These are phyloP conservation scores for Debaryomycetaceae sp. DNA, from an alignment of 1,139 yeast genomes.

Conservation along the genomic window DNA sequence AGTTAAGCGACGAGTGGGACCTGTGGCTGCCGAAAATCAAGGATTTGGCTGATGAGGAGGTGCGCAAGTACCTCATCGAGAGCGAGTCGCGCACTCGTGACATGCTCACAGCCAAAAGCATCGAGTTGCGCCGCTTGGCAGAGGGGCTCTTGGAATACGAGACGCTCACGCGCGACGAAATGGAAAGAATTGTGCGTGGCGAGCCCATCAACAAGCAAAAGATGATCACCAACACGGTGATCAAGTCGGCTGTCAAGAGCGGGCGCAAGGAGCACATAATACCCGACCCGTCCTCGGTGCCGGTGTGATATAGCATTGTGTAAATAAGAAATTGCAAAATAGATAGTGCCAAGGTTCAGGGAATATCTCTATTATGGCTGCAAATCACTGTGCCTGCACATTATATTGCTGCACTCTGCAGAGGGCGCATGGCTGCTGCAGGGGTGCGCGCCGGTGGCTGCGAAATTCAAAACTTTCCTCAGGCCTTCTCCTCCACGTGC, in stretches of 20 bases:
- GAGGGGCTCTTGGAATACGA: slow-evolving; percentile 93
- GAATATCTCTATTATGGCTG: too few relatives aligned
- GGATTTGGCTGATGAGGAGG: slow-evolving; percentile 90
- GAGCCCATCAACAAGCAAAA: slow-evolving; percentile 65
- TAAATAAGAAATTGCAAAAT: slow-evolving; percentile 5
- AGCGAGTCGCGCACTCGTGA: slow-evolving; percentile 79
- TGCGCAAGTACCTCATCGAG: slow-evolving; percentile 63
- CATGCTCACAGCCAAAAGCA: slow-evolving; percentile 53
- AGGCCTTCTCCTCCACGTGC: slow-evolving; percentile 4
- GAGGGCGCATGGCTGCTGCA: too few relatives aligned
- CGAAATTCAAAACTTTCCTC: background rate
- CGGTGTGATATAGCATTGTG: slow-evolving; percentile 12
- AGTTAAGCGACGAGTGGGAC: slow-evolving; percentile 84
- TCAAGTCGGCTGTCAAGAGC: slow-evolving; percentile 36
- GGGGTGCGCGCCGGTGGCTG: too few relatives aligned
- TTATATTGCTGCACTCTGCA: too few relatives aligned
- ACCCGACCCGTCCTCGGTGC: slow-evolving; percentile 17
- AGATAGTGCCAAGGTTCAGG: background rate
- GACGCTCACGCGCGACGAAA: slow-evolving; percentile 87
- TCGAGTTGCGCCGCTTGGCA: slow-evolving; percentile 84
- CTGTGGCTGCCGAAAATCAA: slow-evolving; percentile 88
- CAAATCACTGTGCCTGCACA: too few relatives aligned
- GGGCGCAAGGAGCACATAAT: slow-evolving; percentile 18
- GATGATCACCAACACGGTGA: slow-evolving; percentile 71
- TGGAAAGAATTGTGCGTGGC: slow-evolving; percentile 80